Conservation (phyloP, 805 yeast species). For the Saccharomycopsis babjevae region DNA sequence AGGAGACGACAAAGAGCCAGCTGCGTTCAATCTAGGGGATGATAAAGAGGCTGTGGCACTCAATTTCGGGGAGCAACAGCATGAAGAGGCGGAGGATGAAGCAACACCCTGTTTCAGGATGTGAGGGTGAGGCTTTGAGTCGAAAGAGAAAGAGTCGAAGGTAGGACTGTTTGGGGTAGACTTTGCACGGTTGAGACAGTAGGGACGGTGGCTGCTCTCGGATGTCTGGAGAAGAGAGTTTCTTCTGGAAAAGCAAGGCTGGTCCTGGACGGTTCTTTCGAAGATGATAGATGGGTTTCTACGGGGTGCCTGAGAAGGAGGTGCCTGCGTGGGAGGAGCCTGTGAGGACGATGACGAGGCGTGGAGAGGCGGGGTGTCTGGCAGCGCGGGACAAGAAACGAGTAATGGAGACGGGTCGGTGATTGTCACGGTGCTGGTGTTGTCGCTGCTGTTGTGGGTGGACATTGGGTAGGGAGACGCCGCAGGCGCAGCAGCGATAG, state of each 20-base stretch:
- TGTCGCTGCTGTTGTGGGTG: too few relatives aligned
- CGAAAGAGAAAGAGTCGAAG: background rate
- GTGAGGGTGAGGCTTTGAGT: background rate
- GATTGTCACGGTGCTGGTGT: too few relatives aligned
- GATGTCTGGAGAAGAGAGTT: constrained; percentile 7
- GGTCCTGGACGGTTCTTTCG: constrained; percentile 18
- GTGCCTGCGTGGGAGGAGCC: too few relatives aligned
- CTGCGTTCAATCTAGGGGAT: constrained; percentile 8
- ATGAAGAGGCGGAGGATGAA: background rate
- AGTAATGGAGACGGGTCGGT: too few relatives aligned
- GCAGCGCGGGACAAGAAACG: too few relatives aligned
- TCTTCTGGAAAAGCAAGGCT: constrained; percentile 12
- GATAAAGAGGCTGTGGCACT: background rate
- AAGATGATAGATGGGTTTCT: constrained; percentile 11
- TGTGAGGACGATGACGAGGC: too few relatives aligned
- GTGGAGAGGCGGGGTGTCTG: too few relatives aligned
- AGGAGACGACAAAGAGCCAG: background rate
- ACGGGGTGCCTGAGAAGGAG: background rate
- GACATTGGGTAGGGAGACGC: too few relatives aligned
- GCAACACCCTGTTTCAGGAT: background rate
- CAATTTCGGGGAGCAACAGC: constrained; percentile 7
- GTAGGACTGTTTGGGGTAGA: constrained; percentile 3
- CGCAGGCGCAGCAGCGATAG: too few relatives aligned
- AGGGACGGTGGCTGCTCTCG: background rate
- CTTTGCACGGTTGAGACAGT: background rate